Evolutionary conservation across 495 filamentous ascomycete species (phyloP), one percentile per base, ranked within the genome.

Genomic region (Penicillium verhagenii): DNA sequence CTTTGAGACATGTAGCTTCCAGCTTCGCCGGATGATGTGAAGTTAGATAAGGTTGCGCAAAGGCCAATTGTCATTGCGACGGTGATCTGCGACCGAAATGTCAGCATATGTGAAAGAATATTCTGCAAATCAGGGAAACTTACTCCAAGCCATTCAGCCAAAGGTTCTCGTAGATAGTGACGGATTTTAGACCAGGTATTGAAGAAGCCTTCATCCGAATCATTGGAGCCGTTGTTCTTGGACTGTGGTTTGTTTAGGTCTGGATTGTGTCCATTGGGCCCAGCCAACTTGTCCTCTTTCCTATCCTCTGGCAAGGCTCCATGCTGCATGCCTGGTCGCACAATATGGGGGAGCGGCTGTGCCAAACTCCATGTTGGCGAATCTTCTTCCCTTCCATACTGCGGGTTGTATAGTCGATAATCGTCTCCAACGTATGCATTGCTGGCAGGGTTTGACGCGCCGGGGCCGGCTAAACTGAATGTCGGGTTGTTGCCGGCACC

Each of bases 401-500:
- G 50, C 4, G 67, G 67, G 26, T 69, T 65, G 9, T 40, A 25
- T 3, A 24, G 16, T 16, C 48, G 43, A n/a, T 69, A 69, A 2
- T 66, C 56, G n/a, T 52, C 49, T 29, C 49, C 49, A 74, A 82
- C 38, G 82, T 62, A 47, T 25, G 50, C 29, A 26, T 45, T 50
- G 46, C 37, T 45, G 16, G 49, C 40, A 11, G 52, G 49, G 11
- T 59, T 63, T 9, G 49, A 14, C 0, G 52, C 46, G n/a, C 48
- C 52, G 11, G 44, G 47, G 10, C 49, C 56, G 0, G 60, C 60
- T 14, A 63, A 11, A 31, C 56, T 63, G 29, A 53, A 63, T 16
- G 19, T 42, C 3, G 52, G 56, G 18, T 53, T 51, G 13, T 52
- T 53, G 1, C 60, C 60, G 6, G 53, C 8, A 26, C 38, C 52